Conservation (phyloP, 2,329 filamentous ascomycete species). For the Myrmaecium sp. region DNA sequence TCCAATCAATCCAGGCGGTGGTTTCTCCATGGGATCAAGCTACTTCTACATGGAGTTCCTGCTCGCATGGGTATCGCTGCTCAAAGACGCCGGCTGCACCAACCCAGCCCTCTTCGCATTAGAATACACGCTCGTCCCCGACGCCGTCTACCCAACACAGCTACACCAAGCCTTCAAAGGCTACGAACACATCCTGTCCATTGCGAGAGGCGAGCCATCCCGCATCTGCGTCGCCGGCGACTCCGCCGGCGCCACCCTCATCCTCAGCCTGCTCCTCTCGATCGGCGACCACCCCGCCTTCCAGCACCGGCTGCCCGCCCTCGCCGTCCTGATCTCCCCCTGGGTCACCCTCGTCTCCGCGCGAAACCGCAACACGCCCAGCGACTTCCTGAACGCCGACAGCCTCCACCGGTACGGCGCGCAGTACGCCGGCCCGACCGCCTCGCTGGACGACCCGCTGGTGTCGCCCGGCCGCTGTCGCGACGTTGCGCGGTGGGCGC, state of each 20-base stretch:
- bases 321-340: constrained; percentile 62
- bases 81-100: constrained; percentile 46
- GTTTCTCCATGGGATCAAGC: constrained; percentile 66
- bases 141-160: constrained; percentile 56
- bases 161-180: constrained; percentile 51
- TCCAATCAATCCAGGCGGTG: constrained; percentile 41
- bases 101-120: constrained; percentile 68
- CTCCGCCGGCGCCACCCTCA: constrained; percentile 60
- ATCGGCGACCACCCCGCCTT: constrained; percentile 34
- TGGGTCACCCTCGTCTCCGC: constrained; percentile 60
- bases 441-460: constrained; percentile 34
- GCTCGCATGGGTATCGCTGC: constrained; percentile 49
- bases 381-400: constrained; percentile 56
- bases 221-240: constrained; percentile 60
- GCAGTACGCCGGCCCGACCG: constrained; percentile 44
- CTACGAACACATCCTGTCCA: constrained; percentile 51
- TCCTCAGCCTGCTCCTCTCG: constrained; percentile 55
- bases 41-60: constrained; percentile 81
- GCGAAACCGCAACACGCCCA: constrained; percentile 49
- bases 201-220: constrained; percentile 35
- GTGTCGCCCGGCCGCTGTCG: constrained; percentile 57
- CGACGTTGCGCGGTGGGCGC: constrained; percentile 48
- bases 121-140: constrained; percentile 67
- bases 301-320: constrained; percentile 32
- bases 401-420: constrained; percentile 53